Evolutionary conservation across 148 eudicot species (phyloP).

Genomic region (Rhododendron vialii): DNA sequence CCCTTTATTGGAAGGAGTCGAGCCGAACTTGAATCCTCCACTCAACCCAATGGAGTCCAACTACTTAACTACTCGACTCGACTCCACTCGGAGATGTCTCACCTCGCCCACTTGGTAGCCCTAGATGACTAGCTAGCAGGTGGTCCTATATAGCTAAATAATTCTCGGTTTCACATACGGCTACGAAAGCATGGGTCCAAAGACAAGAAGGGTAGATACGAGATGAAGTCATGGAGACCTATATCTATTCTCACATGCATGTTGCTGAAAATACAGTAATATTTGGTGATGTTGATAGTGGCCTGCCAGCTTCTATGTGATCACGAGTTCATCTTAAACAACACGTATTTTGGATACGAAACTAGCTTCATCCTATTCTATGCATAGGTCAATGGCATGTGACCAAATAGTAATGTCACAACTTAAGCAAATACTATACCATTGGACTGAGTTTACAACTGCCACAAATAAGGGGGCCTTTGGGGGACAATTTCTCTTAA

Average conservation of each 20-base stretch:
- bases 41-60: neutral
- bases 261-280: neutral
- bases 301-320: neutral
- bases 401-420: neutral
- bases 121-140: no score
- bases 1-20: neutral
- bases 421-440: neutral
- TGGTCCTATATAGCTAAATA: neutral
- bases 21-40: neutral
- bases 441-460: neutral
- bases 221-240: neutral
- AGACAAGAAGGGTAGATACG: neutral
- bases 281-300: neutral
- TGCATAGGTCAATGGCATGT: neutral
- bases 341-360: neutral
- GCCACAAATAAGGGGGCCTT: neutral
- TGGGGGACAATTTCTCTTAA: neutral
- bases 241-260: conserved; percentile 9
- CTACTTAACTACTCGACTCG: neutral
- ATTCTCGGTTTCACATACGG: conserved; percentile 7
- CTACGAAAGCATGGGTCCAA: neutral
- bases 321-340: neutral
- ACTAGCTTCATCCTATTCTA: neutral
- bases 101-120: no score
- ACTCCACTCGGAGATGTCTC: neutral